Base-by-base conservation (phyloP, 2,329 filamentous ascomycete genomes). In the Phoma herbarum region DNA sequence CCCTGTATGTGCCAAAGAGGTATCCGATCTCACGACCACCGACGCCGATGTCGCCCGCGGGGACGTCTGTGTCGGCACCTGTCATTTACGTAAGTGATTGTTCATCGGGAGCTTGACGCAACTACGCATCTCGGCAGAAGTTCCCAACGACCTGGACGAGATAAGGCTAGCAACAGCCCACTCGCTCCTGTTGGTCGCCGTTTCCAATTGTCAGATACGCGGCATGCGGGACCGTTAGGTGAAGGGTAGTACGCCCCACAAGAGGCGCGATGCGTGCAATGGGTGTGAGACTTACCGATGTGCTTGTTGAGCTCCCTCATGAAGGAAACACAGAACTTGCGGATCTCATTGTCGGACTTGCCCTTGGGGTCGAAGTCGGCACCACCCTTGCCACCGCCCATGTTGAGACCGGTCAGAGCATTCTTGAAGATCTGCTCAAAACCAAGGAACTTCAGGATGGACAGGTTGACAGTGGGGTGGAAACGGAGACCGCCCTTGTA, bases 381-480 rank as follows among this genome's bases (percentile, higher is more conserved):
- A 75, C 95, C 95, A 82, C 95, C 95, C 85, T 98, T 98, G 76
- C 91, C 95, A 83, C 95, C 95, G 67, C 95, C 95, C 88, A 99
- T 97, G 83, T 87, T 92, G 75, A 96, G 82, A 76, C 95, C 95
- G 62, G 95, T 98, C 70, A 98, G 84, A 69, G 95, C 95, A 91
- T 98, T 98, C 88, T 98, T 98, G 87, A 98, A 98, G 83, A 94
- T 96, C 84, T 98, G 95, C 88, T 99, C 95, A 75, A 98, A 98
- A 67, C 94, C 95, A 76, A 99, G 86, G 84, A 98, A 98, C 85
- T 99, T 99, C 74, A 99, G 87, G 75, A 87, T 84, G 57, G 83
- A 86, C 52, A 89, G 82, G 78, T 89, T 95, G 80, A 95, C 92
- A 11, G 89, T 88, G 63, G 94, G 95, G 81, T 99, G 95, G 81